Conservation (phyloP, 164 flowering plant species). For the Magnolia sinica region DNA sequence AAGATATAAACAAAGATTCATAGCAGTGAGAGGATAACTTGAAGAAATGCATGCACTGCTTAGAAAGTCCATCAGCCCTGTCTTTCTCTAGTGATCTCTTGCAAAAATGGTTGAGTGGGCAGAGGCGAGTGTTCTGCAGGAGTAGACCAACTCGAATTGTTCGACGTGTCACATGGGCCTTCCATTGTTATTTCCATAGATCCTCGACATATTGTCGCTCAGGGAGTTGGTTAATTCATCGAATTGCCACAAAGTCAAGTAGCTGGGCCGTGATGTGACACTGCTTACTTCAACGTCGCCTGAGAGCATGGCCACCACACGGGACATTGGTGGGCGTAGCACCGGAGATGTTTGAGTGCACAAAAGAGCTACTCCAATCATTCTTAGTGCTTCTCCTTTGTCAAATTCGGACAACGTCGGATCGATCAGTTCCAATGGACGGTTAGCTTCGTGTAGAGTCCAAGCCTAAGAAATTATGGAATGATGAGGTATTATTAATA, state of each 20-base stretch:
- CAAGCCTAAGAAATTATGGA: constrained; percentile 37
- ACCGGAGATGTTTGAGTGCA: constrained; percentile 50
- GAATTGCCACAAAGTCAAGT: constrained; percentile 35
- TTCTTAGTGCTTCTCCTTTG: constrained; percentile 30
- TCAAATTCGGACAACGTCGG: constrained; percentile 22
- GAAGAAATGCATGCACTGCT: too few relatives aligned
- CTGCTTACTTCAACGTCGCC: constrained; percentile 40
- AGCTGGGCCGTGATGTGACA: constrained; percentile 34
- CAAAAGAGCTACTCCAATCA: constrained; percentile 42
- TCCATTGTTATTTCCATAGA: background rate
- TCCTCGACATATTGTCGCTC: background rate
- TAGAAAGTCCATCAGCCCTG: too few relatives aligned
- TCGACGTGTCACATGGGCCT: too few relatives aligned
- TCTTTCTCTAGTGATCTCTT: too few relatives aligned
- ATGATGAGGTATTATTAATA: background rate
- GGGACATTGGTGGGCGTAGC: constrained; percentile 39
- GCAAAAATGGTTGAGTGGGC: too few relatives aligned
- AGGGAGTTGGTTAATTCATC: constrained; percentile 29
- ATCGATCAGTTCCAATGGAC: constrained; percentile 39
- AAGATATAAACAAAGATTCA: too few relatives aligned
- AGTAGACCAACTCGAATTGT: too few relatives aligned
- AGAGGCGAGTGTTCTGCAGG: too few relatives aligned
- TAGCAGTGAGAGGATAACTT: too few relatives aligned
- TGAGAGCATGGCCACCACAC: constrained; percentile 44
- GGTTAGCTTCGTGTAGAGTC: constrained; percentile 37